These are phyloP conservation scores for Taphrina communis DNA, from an alignment of 1,139 yeast species.

Conservation along the genomic window DNA sequence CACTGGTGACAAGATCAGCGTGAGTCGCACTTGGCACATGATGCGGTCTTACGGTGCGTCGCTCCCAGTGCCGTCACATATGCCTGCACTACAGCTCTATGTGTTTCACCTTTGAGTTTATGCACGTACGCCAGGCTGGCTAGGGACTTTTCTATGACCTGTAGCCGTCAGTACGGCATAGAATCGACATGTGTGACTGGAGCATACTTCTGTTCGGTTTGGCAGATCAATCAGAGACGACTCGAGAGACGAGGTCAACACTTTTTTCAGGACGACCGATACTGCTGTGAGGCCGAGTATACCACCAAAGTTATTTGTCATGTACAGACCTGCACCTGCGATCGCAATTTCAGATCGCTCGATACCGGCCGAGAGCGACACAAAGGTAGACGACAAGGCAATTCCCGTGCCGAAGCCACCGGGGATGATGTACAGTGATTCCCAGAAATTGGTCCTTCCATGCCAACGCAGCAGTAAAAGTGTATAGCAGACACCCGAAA, in stretches of 20 bases:
- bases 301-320: constrained; percentile 19
- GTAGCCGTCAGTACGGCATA: background rate
- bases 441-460: constrained; percentile 24
- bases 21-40: no score
- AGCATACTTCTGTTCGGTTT: background rate
- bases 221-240: background rate
- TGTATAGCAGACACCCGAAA: constrained; percentile 7
- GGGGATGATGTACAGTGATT: constrained; percentile 23
- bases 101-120: background rate
- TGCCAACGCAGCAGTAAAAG: constrained; percentile 18
- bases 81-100: background rate
- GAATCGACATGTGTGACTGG: background rate
- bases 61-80: constrained; percentile 4
- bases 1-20: background rate
- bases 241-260: background rate
- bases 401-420: constrained; percentile 39
- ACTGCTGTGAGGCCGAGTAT: constrained; percentile 9
- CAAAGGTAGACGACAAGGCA: constrained; percentile 18
- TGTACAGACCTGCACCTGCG: constrained; percentile 19
- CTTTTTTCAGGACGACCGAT: background rate
- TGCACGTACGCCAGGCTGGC: constrained; percentile 6
- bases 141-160: constrained; percentile 1
- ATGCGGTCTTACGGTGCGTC: background rate
- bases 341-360: constrained; percentile 19
- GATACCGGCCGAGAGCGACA: constrained; percentile 23